phyloP scores from a whole-genome alignment of 2,329 filamentous ascomycete species.

The Trichoderma sp. region DNA sequence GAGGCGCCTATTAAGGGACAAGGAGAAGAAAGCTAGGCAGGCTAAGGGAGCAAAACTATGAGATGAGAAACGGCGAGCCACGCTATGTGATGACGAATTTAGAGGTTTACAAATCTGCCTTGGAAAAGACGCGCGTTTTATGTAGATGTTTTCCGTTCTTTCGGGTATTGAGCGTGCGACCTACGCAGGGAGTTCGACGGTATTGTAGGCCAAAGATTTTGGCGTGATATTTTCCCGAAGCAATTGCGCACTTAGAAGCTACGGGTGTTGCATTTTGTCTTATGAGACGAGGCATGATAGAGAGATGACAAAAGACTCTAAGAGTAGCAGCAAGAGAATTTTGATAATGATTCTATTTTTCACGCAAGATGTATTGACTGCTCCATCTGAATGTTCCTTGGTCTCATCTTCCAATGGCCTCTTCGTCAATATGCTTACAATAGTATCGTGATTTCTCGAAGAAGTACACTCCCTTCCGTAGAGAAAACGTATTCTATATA shows the following conservation, averaged over 20 bases:
- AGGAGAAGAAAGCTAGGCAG: slow-evolving; percentile 68
- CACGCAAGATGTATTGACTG: background rate
- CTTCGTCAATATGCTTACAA: no score
- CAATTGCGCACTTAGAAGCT: no score
- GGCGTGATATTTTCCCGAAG: background rate
- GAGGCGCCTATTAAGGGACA: slow-evolving; percentile 68
- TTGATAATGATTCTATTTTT: background rate
- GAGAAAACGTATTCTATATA: no score
- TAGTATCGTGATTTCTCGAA: no score
- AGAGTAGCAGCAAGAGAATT: background rate
- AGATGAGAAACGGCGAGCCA: background rate
- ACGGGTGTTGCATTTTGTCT: background rate
- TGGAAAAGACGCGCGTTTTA: background rate
- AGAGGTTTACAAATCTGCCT: background rate
- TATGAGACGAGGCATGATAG: background rate
- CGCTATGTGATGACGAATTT: background rate
- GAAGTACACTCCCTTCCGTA: no score
- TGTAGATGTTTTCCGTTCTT: background rate
- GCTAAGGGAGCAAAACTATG: slow-evolving; percentile 67
- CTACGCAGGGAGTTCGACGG: background rate
- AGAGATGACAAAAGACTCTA: background rate
- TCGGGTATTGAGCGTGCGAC: background rate
- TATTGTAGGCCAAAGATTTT: background rate
- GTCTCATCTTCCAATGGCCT: no score
- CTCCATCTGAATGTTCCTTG: no score